Percentiles rank a stretch among this genome's conserved stretches.
These are phyloP conservation scores for Geum urbanum DNA, from an alignment of 306 rosid species.

Conservation along the genomic window DNA sequence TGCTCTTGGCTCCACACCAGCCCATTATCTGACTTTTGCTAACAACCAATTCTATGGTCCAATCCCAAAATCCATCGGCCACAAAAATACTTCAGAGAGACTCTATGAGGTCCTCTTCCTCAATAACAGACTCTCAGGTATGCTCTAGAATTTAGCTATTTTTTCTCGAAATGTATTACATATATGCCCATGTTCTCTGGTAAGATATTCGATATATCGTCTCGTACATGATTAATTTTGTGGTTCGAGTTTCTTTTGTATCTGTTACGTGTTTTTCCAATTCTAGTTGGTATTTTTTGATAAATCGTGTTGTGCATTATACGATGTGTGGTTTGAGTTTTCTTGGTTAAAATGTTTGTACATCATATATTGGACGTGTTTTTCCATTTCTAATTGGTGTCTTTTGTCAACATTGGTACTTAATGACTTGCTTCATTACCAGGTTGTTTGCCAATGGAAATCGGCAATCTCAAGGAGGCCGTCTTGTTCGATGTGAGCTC, in stretches of 20 bases:
- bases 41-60: slow-evolving; percentile 49
- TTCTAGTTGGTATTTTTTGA: too few relatives aligned
- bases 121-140: slow-evolving; percentile 31
- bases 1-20: slow-evolving; percentile 54
- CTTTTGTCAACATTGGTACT: neutral
- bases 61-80: slow-evolving; percentile 56
- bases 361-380: neutral
- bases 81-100: slow-evolving; percentile 20
- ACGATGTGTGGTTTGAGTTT: too few relatives aligned
- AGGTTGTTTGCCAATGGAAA: slow-evolving; percentile 69
- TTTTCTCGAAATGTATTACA: too few relatives aligned
- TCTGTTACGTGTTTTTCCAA: too few relatives aligned
- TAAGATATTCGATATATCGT: too few relatives aligned
- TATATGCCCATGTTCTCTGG: too few relatives aligned
- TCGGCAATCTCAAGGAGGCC: slow-evolving; percentile 46
- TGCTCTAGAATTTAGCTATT: neutral
- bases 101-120: slow-evolving; percentile 66
- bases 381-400: neutral
- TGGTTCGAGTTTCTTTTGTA: too few relatives aligned
- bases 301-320: too few relatives aligned
- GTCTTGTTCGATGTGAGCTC: slow-evolving; percentile 53
- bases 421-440: too few relatives aligned
- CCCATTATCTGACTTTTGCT: slow-evolving; percentile 65
- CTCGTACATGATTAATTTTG: too few relatives aligned
- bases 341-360: too few relatives aligned